Evolutionary conservation across 108 stramenopile species (phyloP).

Genomic region (Skeletonema potamos): DNA sequence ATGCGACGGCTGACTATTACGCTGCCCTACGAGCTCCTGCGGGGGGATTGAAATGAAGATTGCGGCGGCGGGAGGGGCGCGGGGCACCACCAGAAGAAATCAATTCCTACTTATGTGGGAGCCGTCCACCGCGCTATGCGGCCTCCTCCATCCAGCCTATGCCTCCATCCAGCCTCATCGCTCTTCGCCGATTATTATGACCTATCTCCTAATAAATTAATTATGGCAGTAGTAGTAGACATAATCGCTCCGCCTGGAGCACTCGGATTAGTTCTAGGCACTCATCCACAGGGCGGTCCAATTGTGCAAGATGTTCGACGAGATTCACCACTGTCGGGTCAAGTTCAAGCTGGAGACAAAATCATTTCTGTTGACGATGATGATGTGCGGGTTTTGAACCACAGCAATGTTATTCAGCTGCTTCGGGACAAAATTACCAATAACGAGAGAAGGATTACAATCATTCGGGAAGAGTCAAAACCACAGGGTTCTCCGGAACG

Average conservation of each 20-base stretch:
- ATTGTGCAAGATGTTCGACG: neutral
- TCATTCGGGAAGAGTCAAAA: neutral
- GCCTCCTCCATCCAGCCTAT: no score
- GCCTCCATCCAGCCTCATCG: no score
- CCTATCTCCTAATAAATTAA: no score
- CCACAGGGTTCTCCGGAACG: neutral
- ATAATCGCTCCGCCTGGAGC: neutral
- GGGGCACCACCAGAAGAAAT: no score
- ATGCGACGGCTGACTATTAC: no score
- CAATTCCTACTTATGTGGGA: no score
- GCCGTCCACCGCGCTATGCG: no score
- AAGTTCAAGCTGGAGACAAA: neutral
- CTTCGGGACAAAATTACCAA: neutral
- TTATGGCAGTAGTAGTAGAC: neutral
- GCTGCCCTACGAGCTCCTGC: no score
- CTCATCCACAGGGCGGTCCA: neutral
- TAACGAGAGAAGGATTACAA: neutral
- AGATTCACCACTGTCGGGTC: neutral
- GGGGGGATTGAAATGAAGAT: no score
- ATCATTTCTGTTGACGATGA: neutral
- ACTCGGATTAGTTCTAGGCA: neutral
- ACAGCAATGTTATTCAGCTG: neutral
- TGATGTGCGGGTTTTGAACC: neutral
- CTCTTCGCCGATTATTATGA: no score
- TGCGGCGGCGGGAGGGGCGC: no score